Base-by-base conservation (phyloP, 139 green algal species). In the Raphidocelis subcapitata region DNA sequence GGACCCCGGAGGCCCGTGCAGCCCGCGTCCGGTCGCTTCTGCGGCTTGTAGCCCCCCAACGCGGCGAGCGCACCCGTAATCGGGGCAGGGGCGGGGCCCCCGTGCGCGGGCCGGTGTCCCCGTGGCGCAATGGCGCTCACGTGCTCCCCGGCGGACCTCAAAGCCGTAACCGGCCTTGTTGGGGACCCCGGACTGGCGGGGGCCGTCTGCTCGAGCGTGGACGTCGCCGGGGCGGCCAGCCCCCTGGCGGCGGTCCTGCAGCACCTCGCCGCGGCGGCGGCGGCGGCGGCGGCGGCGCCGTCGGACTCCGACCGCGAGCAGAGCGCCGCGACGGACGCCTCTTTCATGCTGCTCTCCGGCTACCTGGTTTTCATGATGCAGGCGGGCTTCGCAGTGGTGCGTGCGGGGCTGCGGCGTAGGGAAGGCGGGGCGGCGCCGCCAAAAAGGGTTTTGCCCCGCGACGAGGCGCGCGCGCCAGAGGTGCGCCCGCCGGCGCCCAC, bases 291-390 rank as follows among this genome's bases (percentile, higher is more conserved):
- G 62, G 32, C 47, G 32, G 41, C 36, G 23, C 26, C 47, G 23
- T 56, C 2, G 46, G 41, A 10, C 32, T 24, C 62, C 29, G 47
- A 69, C 33, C 55, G 56, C 21, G 44, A 75, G 14, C 37, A 65
- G 31, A 56, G 46, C 37, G 23, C 62, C 18, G 69, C 62, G 41
- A 76, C 69, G 8, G 28, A 80, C 52, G 51, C 36, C 2, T 57
- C 69, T 3, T 89, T 85, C 63, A 24, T 90, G 36, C 67, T 91
- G 26, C 70, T 84, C 29, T 78, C 37, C 44, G 82, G 74, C 5
- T 87, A 82, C 37, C 74, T 92, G 24, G 82, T 92, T 2, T 92
- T 92, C 73, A 65, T 90, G 44, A 91, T 91, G 87, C 87, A 92
- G 59, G 60, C 73, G 1, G 82, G 84, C 2, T 88, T 88, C 57